Conservation (phyloP, 768 basidiomycete genomes). For the Lanmaoa pseudosensibilis region DNA sequence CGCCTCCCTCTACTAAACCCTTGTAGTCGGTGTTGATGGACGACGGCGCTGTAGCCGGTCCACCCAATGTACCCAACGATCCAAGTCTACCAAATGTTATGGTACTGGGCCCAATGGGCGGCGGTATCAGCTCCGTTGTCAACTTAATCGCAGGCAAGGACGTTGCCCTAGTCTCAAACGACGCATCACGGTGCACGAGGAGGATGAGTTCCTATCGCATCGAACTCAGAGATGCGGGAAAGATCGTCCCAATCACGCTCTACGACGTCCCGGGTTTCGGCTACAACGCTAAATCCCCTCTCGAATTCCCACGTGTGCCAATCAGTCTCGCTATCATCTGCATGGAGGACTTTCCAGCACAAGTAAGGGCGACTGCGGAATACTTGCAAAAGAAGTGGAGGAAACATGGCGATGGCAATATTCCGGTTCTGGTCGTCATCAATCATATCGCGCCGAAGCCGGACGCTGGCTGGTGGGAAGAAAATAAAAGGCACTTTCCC, state of each 20-base stretch:
- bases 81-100: slow-evolving; percentile 21
- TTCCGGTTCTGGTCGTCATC: slow-evolving; percentile 23
- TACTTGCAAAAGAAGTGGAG: slow-evolving; percentile 19
- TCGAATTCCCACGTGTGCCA: slow-evolving; percentile 20
- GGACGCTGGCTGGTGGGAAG: slow-evolving; percentile 22
- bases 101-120: slow-evolving; percentile 27
- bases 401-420: slow-evolving; percentile 14
- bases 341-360: slow-evolving; percentile 20
- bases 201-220: slow-evolving; percentile 16
- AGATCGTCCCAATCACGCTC: slow-evolving; percentile 15
- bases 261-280: slow-evolving; percentile 27
- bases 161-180: slow-evolving; percentile 21
- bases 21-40: slow-evolving; percentile 7
- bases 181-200: slow-evolving; percentile 19
- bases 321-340: slow-evolving; percentile 26
- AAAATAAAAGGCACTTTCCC: slow-evolving; percentile 22
- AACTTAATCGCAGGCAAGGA: slow-evolving; percentile 29
- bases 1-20: neutral
- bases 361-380: slow-evolving; percentile 21
- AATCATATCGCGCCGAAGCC: slow-evolving; percentile 23
- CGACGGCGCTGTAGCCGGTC: neutral
- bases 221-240: slow-evolving; percentile 10
- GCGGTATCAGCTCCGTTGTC: slow-evolving; percentile 31
- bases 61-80: neutral
- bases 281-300: slow-evolving; percentile 18